Conservation (phyloP, 176 grass and related monocot genomes). For the Coix lacrymajobi region DNA sequence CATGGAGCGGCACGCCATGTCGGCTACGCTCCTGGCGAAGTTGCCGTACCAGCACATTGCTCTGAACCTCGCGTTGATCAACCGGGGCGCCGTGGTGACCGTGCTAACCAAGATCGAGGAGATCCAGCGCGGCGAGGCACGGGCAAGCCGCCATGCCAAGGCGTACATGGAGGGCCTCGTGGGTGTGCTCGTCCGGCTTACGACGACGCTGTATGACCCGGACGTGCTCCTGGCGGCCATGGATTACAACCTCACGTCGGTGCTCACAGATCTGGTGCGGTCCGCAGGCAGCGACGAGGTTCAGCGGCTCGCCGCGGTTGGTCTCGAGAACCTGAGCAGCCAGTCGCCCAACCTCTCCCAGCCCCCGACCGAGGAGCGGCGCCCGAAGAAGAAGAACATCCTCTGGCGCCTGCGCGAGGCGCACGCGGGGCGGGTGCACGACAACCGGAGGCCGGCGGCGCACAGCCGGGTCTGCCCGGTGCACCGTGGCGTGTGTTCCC, state of each 20-base stretch:
- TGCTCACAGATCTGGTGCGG: constrained; percentile 56
- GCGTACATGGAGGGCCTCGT: constrained; percentile 70
- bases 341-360: constrained; percentile 52
- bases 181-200: constrained; percentile 61
- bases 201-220: constrained; percentile 54
- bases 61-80: constrained; percentile 65
- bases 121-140: constrained; percentile 54
- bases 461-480: constrained; percentile 47
- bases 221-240: constrained; percentile 58
- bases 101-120: constrained; percentile 63
- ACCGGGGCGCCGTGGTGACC: constrained; percentile 27
- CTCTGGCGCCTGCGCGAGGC: constrained; percentile 42
- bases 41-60: constrained; percentile 60
- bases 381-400: constrained; percentile 48
- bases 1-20: constrained; percentile 60
- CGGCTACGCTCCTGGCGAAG: constrained; percentile 53
- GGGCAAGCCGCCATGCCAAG: constrained; percentile 49
- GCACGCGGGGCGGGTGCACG: constrained; percentile 31
- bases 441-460: constrained; percentile 5
- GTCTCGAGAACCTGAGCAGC: constrained; percentile 72
- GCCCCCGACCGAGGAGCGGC: constrained; percentile 19
- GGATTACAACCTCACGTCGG: constrained; percentile 51
- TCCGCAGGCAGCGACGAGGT: constrained; percentile 60
- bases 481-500: constrained; percentile 61
- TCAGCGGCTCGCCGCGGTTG: constrained; percentile 61